Evolutionary conservation across 2,329 filamentous ascomycete genomes (phyloP), one percentile per base, ranked within the genome.

Genomic region (Fusarium sterilihyphosum): DNA sequence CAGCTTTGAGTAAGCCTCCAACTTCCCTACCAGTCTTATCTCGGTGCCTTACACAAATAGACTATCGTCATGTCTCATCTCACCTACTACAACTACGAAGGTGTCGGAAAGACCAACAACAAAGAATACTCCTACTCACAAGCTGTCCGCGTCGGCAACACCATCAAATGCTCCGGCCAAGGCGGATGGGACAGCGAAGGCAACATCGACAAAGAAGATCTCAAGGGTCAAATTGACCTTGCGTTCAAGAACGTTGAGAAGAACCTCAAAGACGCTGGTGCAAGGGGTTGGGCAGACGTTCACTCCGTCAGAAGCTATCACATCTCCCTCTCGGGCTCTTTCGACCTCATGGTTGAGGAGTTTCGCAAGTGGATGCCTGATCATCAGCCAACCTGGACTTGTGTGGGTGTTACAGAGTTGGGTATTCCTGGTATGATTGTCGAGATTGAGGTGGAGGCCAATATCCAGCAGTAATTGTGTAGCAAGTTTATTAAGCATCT

Each of bases 161-260:
- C 65, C 16, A 56, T 78, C 50, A 73, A 77, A 16, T 76, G 74
- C 17, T 77, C 76, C 2, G 76, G 76, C 6, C 76, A 78, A 40
- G 76, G 76, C 6, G 76, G 76, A 14, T 78, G 74, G 73, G 73
- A 78, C 20, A 24, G 47, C 20, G 40, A 74, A 14, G 76, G 74
- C 44, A 74, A 72, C 31, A 74, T 77, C 3, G 65, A 74, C 46
- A 73, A 78, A 10, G 80, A 73, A 6, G 83, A 86, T 17, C 80
- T 86, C 46, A 83, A 84, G 53, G 82, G 80, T 0, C 82, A 89
- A 60, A 86, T 89, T 53, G 86, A 87, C 57, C 83, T 85, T 61
- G 87, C 89, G 1, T 92, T 92, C 73, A 79, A 77, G 8, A 92
- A 91, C 64, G 86, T 91, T 16, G 88, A 92, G 3, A 77, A 83